Percentiles rank a stretch among this genome's conserved stretches.
phyloP scores from a whole-genome alignment of 2,329 filamentous ascomycete genomes.

The Coccinonectria pachysandricola region DNA sequence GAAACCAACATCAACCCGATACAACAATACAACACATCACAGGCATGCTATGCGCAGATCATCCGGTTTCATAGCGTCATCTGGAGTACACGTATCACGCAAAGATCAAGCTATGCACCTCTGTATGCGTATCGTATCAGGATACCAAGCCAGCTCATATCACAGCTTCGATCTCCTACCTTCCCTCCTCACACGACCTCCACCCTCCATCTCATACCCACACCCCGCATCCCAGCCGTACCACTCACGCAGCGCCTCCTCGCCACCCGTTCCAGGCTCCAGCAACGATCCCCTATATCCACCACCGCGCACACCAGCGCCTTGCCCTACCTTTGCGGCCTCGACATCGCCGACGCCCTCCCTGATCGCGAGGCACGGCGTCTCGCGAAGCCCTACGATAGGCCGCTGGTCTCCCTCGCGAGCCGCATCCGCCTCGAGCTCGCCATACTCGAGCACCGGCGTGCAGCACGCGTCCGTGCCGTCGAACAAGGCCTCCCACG shows the following conservation, averaged over 20 bases:
- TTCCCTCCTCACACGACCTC: slow-evolving; percentile 44
- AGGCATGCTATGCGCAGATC: too few species aligned
- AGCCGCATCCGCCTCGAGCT: slow-evolving; percentile 47
- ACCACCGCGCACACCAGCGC: slow-evolving; percentile 50
- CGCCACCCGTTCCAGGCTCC: slow-evolving; percentile 59
- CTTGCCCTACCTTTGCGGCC: slow-evolving; percentile 46
- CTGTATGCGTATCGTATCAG: neutral
- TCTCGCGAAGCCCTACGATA: slow-evolving; percentile 55
- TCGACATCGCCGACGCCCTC: slow-evolving; percentile 26
- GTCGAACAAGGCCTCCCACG: slow-evolving; percentile 84
- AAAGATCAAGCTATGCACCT: too few species aligned
- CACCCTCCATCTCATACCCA: slow-evolving; percentile 58
- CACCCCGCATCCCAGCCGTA: slow-evolving; percentile 63
- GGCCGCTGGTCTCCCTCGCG: slow-evolving; percentile 62
- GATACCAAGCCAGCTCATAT: slow-evolving; percentile 2
- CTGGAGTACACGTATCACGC: too few species aligned
- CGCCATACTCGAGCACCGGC: slow-evolving; percentile 68
- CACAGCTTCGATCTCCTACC: slow-evolving; percentile 23
- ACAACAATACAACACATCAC: too few species aligned
- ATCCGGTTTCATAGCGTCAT: too few species aligned
- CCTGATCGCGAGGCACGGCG: slow-evolving; percentile 56
- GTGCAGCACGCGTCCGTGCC: slow-evolving; percentile 87
- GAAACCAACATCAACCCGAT: too few species aligned
- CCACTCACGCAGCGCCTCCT: slow-evolving; percentile 60
- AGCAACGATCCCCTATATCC: slow-evolving; percentile 57